Conservation (phyloP, 2,329 filamentous ascomycete genomes). For the Alternaria metachromatica region DNA sequence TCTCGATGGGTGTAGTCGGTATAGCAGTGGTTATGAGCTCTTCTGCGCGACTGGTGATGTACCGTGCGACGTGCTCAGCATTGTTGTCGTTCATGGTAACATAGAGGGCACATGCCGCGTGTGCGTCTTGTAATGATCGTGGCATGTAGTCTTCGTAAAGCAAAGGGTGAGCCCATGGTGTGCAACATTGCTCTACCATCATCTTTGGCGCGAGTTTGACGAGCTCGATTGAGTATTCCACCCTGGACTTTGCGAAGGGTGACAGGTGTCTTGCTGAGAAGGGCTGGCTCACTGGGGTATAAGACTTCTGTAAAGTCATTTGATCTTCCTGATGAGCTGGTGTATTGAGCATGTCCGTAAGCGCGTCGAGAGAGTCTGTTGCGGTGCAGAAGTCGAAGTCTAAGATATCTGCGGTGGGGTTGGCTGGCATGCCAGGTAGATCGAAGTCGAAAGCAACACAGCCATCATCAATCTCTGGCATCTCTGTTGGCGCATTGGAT, state of each 20-base stretch:
- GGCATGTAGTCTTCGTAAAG: slow-evolving; percentile 63
- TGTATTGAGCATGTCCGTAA: slow-evolving; percentile 34
- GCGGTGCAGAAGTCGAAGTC: slow-evolving; percentile 27
- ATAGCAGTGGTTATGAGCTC: slow-evolving; percentile 49
- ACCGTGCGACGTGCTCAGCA: slow-evolving; percentile 56
- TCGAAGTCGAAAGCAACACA: slow-evolving; percentile 13
- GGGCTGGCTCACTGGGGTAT: neutral
- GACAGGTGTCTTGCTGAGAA: slow-evolving; percentile 25
- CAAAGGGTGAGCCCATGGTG: slow-evolving; percentile 62
- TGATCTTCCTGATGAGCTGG: slow-evolving; percentile 1
- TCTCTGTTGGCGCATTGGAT: neutral
- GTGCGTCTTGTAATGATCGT: slow-evolving; percentile 59
- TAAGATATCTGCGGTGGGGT: slow-evolving; percentile 8
- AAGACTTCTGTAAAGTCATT: neutral
- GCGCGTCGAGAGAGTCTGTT: slow-evolving; percentile 61
- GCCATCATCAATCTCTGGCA: slow-evolving; percentile 31
- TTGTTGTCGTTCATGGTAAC: slow-evolving; percentile 59
- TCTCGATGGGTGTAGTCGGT: slow-evolving; percentile 21
- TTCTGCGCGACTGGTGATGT: slow-evolving; percentile 55
- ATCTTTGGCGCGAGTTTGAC: slow-evolving; percentile 33
- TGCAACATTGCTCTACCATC: slow-evolving; percentile 59
- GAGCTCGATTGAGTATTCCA: slow-evolving; percentile 36
- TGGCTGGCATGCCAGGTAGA: slow-evolving; percentile 6
- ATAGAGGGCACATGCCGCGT: slow-evolving; percentile 62
- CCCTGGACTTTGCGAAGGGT: slow-evolving; percentile 26